Evolutionary conservation across 805 yeast species (phyloP), one percentile per base, ranked within the genome.

Genomic region (Metschnikowia arizonensis): DNA sequence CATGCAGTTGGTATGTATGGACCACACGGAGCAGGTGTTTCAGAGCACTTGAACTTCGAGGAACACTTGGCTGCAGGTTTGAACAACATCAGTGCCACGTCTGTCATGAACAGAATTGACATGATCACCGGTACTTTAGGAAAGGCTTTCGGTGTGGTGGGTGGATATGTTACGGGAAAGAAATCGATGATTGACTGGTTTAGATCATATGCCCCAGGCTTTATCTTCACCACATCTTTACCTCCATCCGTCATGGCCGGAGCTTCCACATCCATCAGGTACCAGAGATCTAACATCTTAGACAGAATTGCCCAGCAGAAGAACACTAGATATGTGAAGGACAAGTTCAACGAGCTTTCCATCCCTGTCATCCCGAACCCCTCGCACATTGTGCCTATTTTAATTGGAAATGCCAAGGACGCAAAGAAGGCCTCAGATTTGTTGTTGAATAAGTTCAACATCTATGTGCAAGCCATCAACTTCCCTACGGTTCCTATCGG

Each of bases 161-260:
- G 99, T 60, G 99, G 99, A 49, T 93, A 93, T 64, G 84, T 93
- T 54, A 97, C 99, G 45, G 98, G 93, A 30, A 82, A 84, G 33
- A 78, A 83, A 40, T 77, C 75, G 51, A 75, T 91, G 64, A 79
- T 90, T 56, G 99, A 93, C 70, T 91, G 97, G 97, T 73, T 93
- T 56, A 82, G 99, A 69, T 88, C 97, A 2, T 88, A 80, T 60
- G 93, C 98, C 28, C 97, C 98, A 34, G 99, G 99, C 15, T 93
- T 93, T 65, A 93, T 93, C 58, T 93, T 93, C 70, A 93, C 99
- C 49, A 93, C 99, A 12, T 75, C 96, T 32, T 78, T 93, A 54
- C 99, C 99, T 39, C 99, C 99, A n/a, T 82, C 96, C 12, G 81
- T 87, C 47, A 89, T 93, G 98, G 93, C 97, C 11, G 98, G 97